A percentile compares a stretch with the other conserved stretches of the same genome.
Conservation (phyloP, 164 flowering plant species). For the Euptelea pleiosperma region DNA sequence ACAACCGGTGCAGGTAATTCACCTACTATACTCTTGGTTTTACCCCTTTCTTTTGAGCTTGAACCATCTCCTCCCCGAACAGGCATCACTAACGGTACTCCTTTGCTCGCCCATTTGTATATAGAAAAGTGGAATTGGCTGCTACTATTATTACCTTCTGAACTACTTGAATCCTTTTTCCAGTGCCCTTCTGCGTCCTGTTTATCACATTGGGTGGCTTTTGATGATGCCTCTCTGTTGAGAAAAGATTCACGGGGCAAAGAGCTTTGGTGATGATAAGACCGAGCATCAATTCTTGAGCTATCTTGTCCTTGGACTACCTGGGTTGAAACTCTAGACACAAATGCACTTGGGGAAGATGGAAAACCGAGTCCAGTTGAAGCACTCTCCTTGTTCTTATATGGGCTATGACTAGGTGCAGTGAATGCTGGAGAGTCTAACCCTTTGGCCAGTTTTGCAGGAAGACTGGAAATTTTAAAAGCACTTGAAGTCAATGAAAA, state of each 20-base stretch:
- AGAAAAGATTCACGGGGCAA: conserved; percentile 36
- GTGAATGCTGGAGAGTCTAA: conserved; percentile 36
- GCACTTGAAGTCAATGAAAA: conserved; percentile 9
- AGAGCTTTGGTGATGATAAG: conserved; percentile 34
- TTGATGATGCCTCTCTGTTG: conserved; percentile 20
- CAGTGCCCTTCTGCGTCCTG: conserved; percentile 18
- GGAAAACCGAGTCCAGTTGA: conserved; percentile 25
- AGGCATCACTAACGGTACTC: conserved; percentile 45
- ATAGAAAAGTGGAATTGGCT: conserved; percentile 82
- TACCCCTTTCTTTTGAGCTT: conserved; percentile 27
- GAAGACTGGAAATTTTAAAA: conserved; percentile 46
- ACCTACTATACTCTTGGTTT: conserved; percentile 12
- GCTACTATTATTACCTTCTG: conserved; percentile 19
- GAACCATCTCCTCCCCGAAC: conserved; percentile 31
- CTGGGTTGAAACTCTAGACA: conserved; percentile 38
- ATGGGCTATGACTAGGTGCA: conserved; percentile 25
- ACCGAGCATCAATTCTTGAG: conserved; percentile 22
- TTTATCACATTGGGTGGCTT: conserved; percentile 15
- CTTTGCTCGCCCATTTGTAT: conserved; percentile 84
- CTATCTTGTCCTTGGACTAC: conserved; percentile 28
- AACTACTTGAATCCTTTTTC: conserved; percentile 18
- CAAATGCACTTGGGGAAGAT: conserved; percentile 26
- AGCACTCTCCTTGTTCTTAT: conserved; percentile 26
- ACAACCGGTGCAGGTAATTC: conserved; percentile 13
- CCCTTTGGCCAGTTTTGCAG: conserved; percentile 43